phyloP scores from a whole-genome alignment of 495 filamentous ascomycete species.

The Penicillium coprophilum region DNA sequence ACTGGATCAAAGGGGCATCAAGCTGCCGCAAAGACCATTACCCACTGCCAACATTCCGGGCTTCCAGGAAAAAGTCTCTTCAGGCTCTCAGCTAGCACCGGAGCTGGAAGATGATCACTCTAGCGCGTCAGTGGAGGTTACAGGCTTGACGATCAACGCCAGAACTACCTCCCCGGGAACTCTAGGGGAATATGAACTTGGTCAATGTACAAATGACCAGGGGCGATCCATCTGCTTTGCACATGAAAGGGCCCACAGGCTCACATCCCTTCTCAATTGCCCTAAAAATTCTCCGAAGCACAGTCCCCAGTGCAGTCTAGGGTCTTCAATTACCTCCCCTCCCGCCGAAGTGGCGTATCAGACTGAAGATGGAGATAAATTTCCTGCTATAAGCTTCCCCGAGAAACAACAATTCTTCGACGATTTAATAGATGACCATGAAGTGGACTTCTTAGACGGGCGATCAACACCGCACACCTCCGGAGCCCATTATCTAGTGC shows the following conservation, averaged over 20 bases:
- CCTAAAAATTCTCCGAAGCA: conserved; percentile 34
- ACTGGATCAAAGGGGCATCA: conserved; percentile 32
- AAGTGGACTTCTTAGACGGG: conserved; percentile 31
- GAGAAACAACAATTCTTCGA: conserved; percentile 38
- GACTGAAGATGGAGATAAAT: conserved; percentile 40
- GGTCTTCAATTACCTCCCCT: conserved; percentile 34
- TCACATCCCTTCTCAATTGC: conserved; percentile 38
- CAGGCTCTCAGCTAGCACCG: conserved; percentile 27
- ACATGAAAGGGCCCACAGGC: conserved; percentile 35
- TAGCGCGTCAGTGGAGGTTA: conserved; percentile 35
- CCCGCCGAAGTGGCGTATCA: conserved; percentile 31
- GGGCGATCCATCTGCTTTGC: conserved; percentile 38
- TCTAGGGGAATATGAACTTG: conserved; percentile 36
- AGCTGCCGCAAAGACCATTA: conserved; percentile 38
- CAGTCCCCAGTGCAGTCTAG: conserved; percentile 31
- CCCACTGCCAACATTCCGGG: conserved; percentile 46
- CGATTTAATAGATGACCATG: conserved; percentile 38
- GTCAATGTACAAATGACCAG: conserved; percentile 33
- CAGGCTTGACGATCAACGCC: conserved; percentile 32
- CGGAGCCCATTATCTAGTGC: conserved; percentile 37
- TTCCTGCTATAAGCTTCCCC: conserved; percentile 38
- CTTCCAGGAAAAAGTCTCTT: conserved; percentile 29
- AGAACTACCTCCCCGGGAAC: conserved; percentile 29
- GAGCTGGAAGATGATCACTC: conserved; percentile 32
- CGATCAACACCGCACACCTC: conserved; percentile 32